These are phyloP conservation scores for Scytalidium lignicola DNA, from an alignment of 2,329 filamentous ascomycete genomes.

Conservation along the genomic window DNA sequence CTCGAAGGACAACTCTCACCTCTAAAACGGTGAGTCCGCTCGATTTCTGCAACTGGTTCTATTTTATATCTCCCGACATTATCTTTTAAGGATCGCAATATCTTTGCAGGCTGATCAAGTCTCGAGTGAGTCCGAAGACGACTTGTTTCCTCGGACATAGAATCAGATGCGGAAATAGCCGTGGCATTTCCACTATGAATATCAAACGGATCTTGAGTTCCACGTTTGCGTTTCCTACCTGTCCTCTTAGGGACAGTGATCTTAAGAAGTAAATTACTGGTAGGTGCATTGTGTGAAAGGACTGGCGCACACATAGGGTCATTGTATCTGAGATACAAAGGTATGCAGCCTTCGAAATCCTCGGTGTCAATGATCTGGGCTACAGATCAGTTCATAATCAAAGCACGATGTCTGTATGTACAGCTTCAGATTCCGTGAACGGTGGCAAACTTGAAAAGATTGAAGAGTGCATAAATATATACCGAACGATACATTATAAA, in stretches of 20 bases:
- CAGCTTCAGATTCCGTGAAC: constrained; percentile 10
- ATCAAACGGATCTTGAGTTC: constrained; percentile 59
- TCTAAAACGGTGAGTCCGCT: constrained; percentile 81
- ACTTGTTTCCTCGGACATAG: constrained; percentile 7
- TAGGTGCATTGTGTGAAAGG: constrained; percentile 67
- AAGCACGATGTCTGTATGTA: background rate
- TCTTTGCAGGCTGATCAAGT: constrained; percentile 46
- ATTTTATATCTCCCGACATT: constrained; percentile 63
- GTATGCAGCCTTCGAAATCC: constrained; percentile 45
- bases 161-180: background rate
- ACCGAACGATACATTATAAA: constrained; percentile 3
- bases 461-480: background rate
- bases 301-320: constrained; percentile 76
- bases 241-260: constrained; percentile 83
- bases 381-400: background rate
- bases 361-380: constrained; percentile 38
- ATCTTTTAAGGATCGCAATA: constrained; percentile 64
- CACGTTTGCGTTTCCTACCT: constrained; percentile 78
- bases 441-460: background rate
- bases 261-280: constrained; percentile 81
- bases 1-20: constrained; percentile 33
- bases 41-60: constrained; percentile 66
- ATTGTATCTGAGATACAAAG: constrained; percentile 73
- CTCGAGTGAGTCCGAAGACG: constrained; percentile 39
- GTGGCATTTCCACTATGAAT: constrained; percentile 33